These are phyloP conservation scores for Spongispora temasekensis DNA, from an alignment of 1,284 basidiomycete genomes.

Conservation along the genomic window DNA sequence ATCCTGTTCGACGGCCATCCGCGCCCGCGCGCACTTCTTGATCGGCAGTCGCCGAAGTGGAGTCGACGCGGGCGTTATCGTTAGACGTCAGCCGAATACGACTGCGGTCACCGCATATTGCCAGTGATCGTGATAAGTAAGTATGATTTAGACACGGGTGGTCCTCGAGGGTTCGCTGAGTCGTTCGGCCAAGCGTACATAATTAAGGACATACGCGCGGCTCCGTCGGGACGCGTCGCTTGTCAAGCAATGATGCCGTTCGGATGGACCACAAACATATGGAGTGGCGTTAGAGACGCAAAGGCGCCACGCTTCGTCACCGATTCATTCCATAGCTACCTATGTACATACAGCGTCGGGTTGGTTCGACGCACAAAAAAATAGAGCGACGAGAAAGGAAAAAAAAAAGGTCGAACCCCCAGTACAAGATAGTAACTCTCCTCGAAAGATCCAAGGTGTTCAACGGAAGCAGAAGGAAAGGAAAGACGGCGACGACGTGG, in stretches of 20 bases:
- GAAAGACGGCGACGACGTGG: constrained; percentile 10
- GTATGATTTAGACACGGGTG: no score
- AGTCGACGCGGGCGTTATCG: no score
- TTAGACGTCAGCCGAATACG: no score
- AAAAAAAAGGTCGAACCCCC: not conserved
- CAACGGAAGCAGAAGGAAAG: constrained; percentile 2
- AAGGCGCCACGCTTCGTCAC: not conserved
- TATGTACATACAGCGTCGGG: constrained; percentile 20
- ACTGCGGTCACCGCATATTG: no score
- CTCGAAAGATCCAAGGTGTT: not conserved
- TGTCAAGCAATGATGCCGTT: no score
- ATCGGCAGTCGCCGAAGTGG: not conserved
- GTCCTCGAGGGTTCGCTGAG: no score
- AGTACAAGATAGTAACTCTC: constrained; percentile 8
- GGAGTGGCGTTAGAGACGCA: not conserved
- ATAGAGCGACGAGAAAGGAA: not conserved
- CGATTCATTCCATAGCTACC: constrained; percentile 16
- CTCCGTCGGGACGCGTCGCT: no score
- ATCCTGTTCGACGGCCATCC: no score
- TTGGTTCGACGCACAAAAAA: constrained; percentile 4
- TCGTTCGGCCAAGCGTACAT: no score
- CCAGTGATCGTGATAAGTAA: no score
- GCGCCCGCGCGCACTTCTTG: not conserved
- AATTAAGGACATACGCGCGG: no score
- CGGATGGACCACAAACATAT: no score